These are phyloP conservation scores for Trypanosoma congolense DNA, from an alignment of 208 protist species.

Conservation along the genomic window DNA sequence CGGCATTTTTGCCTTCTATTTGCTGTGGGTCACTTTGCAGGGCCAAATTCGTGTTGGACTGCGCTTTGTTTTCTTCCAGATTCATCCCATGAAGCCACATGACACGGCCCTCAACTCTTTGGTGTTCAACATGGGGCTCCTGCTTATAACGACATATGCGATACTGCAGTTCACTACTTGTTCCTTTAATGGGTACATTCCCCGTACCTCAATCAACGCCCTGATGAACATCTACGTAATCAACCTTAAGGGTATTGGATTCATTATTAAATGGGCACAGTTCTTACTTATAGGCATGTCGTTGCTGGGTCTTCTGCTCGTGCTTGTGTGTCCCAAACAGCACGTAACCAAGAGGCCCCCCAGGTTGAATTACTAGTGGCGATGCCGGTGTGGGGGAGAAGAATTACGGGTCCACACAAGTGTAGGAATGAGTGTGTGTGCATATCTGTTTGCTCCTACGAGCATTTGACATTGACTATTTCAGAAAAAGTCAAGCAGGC, in stretches of 20 bases:
- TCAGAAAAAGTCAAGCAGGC: too few species aligned
- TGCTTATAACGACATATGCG: constrained; percentile 49
- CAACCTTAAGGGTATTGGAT: constrained; percentile 23
- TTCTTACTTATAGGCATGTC: constrained; percentile 21
- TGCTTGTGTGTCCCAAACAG: constrained; percentile 25
- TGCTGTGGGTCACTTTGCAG: constrained; percentile 59
- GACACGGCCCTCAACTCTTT: constrained; percentile 84
- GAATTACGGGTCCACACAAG: too few species aligned
- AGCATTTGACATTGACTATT: too few species aligned
- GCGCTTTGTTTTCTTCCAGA: constrained; percentile 34
- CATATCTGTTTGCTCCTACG: too few species aligned
- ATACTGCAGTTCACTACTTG: constrained; percentile 58
- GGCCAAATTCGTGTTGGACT: constrained; percentile 71
- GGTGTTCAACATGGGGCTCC: constrained; percentile 70
- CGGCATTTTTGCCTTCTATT: constrained; percentile 58
- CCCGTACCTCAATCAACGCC: constrained; percentile 27
- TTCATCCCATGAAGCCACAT: constrained; percentile 45
- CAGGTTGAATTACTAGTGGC: constrained; percentile 27
- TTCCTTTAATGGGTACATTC: constrained; percentile 53
- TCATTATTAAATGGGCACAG: constrained; percentile 27
- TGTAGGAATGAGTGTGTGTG: background rate
- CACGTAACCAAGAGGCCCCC: constrained; percentile 31
- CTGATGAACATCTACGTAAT: constrained; percentile 38
- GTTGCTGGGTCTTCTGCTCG: constrained; percentile 19
- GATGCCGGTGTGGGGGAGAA: too few species aligned